A percentile compares a stretch with the other conserved stretches of the same genome.
Evolutionary conservation across 1,284 basidiomycete species (phyloP).

Genomic region (Microbotryum intermedium): DNA sequence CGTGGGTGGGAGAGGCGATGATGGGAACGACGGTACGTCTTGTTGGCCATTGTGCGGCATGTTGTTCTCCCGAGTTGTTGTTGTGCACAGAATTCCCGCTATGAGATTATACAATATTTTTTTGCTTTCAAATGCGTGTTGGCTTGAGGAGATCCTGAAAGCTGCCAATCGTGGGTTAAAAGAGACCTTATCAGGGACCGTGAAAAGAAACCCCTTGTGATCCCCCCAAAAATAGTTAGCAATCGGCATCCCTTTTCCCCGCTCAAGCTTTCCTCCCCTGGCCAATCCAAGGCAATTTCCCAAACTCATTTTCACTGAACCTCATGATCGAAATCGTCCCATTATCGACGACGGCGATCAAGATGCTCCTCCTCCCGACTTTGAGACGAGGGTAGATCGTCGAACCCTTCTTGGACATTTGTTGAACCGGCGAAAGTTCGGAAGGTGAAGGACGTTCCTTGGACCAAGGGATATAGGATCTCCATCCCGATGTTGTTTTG

Average conservation of each 20-base stretch:
- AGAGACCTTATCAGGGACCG: too few relatives aligned
- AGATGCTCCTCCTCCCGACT: slow-evolving; percentile 70
- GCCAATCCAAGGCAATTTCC: slow-evolving; percentile 52
- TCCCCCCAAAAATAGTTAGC: too few relatives aligned
- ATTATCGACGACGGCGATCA: slow-evolving; percentile 82
- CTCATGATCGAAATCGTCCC: slow-evolving; percentile 82
- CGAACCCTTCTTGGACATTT: slow-evolving; percentile 1
- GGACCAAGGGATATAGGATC: background rate
- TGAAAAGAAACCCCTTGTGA: too few relatives aligned
- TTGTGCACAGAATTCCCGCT: too few relatives aligned
- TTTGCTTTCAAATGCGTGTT: too few relatives aligned
- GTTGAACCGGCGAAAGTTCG: background rate
- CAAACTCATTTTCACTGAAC: slow-evolving; percentile 79
- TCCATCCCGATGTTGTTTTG: slow-evolving; percentile 25
- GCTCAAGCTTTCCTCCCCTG: slow-evolving; percentile 1
- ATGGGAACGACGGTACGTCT: too few relatives aligned
- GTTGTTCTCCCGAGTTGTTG: too few relatives aligned
- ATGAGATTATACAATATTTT: too few relatives aligned
- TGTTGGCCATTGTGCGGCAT: too few relatives aligned
- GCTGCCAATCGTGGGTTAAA: too few relatives aligned
- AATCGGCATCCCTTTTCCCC: background rate
- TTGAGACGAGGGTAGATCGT: slow-evolving; percentile 50
- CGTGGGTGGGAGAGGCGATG: too few relatives aligned
- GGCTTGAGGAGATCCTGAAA: too few relatives aligned
- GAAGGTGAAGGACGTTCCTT: background rate